These are phyloP conservation scores for Coemansia sp. DNA, from an alignment of 192 early-diverging fungal species.

Conservation along the genomic window DNA sequence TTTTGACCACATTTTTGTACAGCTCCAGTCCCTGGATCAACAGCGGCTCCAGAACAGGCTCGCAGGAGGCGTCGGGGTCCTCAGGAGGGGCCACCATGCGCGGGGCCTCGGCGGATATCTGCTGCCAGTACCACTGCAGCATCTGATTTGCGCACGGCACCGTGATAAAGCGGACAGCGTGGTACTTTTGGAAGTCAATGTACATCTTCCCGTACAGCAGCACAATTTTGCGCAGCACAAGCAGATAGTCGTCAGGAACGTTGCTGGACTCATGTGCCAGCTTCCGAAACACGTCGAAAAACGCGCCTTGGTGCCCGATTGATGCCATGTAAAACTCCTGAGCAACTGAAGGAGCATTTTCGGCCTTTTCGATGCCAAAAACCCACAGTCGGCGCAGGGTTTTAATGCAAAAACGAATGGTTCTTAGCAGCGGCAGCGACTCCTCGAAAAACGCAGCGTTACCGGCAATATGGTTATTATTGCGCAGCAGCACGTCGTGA, in stretches of 20 bases:
- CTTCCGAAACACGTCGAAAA: slow-evolving; percentile 24
- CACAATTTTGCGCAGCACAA: slow-evolving; percentile 53
- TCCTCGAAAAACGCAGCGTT: slow-evolving; percentile 25
- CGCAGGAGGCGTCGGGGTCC: slow-evolving; percentile 1
- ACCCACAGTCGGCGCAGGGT: slow-evolving; percentile 74
- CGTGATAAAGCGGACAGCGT: slow-evolving; percentile 65
- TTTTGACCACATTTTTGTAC: slow-evolving; percentile 40
- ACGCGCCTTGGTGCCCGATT: slow-evolving; percentile 30
- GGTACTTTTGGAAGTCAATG: slow-evolving; percentile 65
- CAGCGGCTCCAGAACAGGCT: slow-evolving; percentile 54
- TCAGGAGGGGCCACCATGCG: slow-evolving; percentile 13
- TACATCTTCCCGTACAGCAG: slow-evolving; percentile 78
- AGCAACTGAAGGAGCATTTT: slow-evolving; percentile 4
- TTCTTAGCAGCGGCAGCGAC: slow-evolving; percentile 53
- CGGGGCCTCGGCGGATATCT: slow-evolving; percentile 38
- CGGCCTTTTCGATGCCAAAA: slow-evolving; percentile 65
- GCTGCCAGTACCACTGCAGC: slow-evolving; percentile 73
- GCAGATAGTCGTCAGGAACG: slow-evolving; percentile 1
- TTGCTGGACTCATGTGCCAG: slow-evolving; percentile 7
- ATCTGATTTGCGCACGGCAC: slow-evolving; percentile 61
- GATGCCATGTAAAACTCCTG: slow-evolving; percentile 35
- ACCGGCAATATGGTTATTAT: neutral
- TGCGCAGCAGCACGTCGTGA: slow-evolving; percentile 31
- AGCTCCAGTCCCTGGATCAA: slow-evolving; percentile 76
- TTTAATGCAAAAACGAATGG: slow-evolving; percentile 68